These are phyloP conservation scores for Chalara sp. DNA, from an alignment of 2,329 filamentous ascomycete genomes.

Conservation along the genomic window DNA sequence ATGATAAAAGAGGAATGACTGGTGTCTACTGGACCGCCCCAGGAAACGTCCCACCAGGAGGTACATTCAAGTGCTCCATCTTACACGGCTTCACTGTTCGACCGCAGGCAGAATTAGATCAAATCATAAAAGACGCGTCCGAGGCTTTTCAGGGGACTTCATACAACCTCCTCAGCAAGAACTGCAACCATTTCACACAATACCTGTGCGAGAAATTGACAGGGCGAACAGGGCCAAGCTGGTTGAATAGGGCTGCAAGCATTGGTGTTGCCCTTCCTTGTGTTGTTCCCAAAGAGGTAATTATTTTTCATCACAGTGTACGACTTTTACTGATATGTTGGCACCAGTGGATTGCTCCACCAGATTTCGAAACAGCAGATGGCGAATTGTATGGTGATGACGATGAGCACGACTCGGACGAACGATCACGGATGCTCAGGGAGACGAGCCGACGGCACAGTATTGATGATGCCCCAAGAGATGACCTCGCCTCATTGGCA, in stretches of 20 bases:
- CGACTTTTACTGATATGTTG: too few species aligned
- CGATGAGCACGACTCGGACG: constrained; percentile 40
- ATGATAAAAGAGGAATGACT: constrained; percentile 62
- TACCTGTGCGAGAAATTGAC: constrained; percentile 70
- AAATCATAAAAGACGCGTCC: constrained; percentile 61
- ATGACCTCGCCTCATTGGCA: not conserved
- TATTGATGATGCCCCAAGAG: constrained; percentile 14
- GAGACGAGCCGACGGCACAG: constrained; percentile 22
- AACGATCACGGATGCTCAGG: constrained; percentile 52
- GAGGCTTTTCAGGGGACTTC: constrained; percentile 67
- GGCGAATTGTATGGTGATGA: constrained; percentile 52
- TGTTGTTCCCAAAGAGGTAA: constrained; percentile 63
- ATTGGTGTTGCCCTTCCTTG: constrained; percentile 77
- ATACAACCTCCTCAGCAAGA: constrained; percentile 77
- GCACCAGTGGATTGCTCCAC: constrained; percentile 62
- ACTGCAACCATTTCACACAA: constrained; percentile 85
- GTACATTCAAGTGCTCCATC: constrained; percentile 67
- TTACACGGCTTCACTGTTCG: constrained; percentile 74
- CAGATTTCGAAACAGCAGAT: constrained; percentile 67
- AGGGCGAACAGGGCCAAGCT: constrained; percentile 60
- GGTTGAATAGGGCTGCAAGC: constrained; percentile 78
- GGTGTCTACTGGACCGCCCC: constrained; percentile 82
- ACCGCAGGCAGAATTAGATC: constrained; percentile 61
- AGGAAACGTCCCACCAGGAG: constrained; percentile 65
- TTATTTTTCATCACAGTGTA: too few species aligned